phyloP scores from a whole-genome alignment of 2,329 filamentous ascomycete genomes.

The Falciphora oryzae region DNA sequence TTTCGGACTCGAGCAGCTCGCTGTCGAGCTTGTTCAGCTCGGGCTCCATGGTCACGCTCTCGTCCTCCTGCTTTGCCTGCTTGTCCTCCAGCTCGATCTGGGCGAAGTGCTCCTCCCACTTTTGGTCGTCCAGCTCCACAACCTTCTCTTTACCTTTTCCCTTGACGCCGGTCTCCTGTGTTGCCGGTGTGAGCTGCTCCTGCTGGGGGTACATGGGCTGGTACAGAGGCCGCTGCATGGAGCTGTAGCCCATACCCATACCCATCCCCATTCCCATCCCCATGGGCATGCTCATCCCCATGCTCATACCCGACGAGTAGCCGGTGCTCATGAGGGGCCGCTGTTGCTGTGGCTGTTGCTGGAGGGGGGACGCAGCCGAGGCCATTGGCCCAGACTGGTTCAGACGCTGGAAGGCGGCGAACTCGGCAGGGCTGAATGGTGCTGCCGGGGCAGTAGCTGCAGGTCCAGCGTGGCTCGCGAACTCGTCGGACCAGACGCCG shows the following conservation, averaged over 20 bases:
- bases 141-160: slow-evolving; percentile 84
- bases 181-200: background rate
- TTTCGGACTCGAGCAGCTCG: slow-evolving; percentile 58
- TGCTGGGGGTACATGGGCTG: slow-evolving; percentile 41
- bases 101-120: slow-evolving; percentile 96
- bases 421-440: slow-evolving; percentile 76
- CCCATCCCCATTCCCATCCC: slow-evolving; percentile 39
- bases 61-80: slow-evolving; percentile 47
- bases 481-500: slow-evolving; percentile 43
- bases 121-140: slow-evolving; percentile 85
- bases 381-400: slow-evolving; percentile 57
- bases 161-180: slow-evolving; percentile 28
- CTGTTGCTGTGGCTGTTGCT: slow-evolving; percentile 34
- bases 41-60: slow-evolving; percentile 66
- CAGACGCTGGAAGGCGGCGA: slow-evolving; percentile 77
- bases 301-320: slow-evolving; percentile 33
- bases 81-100: slow-evolving; percentile 69
- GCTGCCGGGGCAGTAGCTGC: slow-evolving; percentile 28
- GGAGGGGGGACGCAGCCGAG: slow-evolving; percentile 11
- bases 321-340: slow-evolving; percentile 55
- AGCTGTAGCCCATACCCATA: slow-evolving; percentile 46
- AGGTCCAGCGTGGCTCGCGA: slow-evolving; percentile 49
- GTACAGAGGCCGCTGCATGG: slow-evolving; percentile 47
- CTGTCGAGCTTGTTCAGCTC: slow-evolving; percentile 84
- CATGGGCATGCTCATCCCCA: slow-evolving; percentile 43